phyloP scores from a whole-genome alignment of 176 grass and related monocot species.

The Carex scoparia region DNA sequence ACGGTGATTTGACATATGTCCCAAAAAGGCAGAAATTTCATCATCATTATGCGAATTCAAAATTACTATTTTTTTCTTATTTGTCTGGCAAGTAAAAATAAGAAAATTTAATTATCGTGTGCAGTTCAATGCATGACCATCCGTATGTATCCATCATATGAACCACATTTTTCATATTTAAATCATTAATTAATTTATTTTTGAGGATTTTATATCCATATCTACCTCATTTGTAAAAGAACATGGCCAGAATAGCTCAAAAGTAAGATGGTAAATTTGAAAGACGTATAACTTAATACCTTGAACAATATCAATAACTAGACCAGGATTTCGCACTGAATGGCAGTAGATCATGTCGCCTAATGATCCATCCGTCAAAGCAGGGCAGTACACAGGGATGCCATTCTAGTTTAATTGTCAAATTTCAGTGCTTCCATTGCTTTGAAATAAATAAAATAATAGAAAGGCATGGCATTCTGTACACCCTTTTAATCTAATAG shows the following conservation, averaged over 20 bases:
- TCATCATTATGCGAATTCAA: neutral
- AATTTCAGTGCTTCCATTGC: conserved; percentile 18
- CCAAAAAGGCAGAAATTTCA: neutral
- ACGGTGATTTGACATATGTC: neutral
- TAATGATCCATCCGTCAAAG: conserved; percentile 92
- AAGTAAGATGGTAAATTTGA: neutral
- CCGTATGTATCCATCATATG: neutral
- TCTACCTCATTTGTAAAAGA: neutral
- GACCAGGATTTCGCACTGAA: conserved; percentile 73
- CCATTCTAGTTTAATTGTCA: conserved; percentile 49
- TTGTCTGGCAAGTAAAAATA: neutral
- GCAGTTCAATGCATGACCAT: neutral
- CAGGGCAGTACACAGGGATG: conserved; percentile 81
- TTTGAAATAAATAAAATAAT: neutral
- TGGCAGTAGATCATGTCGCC: conserved; percentile 97
- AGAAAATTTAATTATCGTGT: neutral
- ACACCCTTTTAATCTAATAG: neutral
- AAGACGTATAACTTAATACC: conserved; percentile 30
- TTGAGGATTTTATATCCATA: neutral
- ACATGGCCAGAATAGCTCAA: neutral
- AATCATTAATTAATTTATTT: neutral
- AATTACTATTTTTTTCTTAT: neutral
- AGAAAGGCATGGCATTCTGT: neutral
- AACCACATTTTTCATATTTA: neutral
- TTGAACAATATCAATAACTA: conserved; percentile 94